A percentile compares a stretch with the other conserved stretches of the same genome.
phyloP scores from a whole-genome alignment of 768 basidiomycete genomes.

The Boletus vermiculosoides region DNA sequence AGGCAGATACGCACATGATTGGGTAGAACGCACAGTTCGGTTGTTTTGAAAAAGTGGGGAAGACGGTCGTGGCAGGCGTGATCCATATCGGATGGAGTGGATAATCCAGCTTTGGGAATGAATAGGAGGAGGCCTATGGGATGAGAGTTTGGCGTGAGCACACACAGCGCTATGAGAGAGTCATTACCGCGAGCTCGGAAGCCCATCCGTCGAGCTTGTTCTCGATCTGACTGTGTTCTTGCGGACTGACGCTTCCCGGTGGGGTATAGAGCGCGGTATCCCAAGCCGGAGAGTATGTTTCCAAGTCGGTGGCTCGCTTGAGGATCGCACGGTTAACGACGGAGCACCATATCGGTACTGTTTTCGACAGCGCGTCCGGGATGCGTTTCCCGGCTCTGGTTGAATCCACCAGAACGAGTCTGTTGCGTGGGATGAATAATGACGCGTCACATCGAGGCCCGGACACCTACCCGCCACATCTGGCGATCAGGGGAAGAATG shows the following conservation, averaged over 20 bases:
- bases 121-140: conserved; percentile 66
- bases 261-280: conserved; percentile 67
- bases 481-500: conserved; percentile 55
- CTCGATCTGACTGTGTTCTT: conserved; percentile 83
- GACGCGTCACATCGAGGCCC: neutral
- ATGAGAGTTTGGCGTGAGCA: neutral
- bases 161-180: neutral
- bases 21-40: conserved; percentile 50
- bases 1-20: conserved; percentile 84
- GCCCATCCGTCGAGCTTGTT: conserved; percentile 66
- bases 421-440: conserved; percentile 27
- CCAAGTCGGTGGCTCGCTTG: conserved; percentile 7
- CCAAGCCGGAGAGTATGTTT: conserved; percentile 39
- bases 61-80: conserved; percentile 61
- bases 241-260: conserved; percentile 60
- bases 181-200: conserved; percentile 54
- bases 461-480: conserved; percentile 53
- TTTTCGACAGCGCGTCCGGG: conserved; percentile 92
- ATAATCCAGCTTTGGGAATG: conserved; percentile 51
- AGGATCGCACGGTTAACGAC: conserved; percentile 71
- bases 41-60: conserved; percentile 40
- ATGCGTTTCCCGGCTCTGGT: conserved; percentile 91
- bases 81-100: conserved; percentile 90
- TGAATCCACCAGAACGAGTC: conserved; percentile 86
- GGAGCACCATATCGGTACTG: conserved; percentile 92